A percentile compares a stretch with the other conserved stretches of the same genome.
Conservation (phyloP, 2,329 filamentous ascomycete genomes). For the Exophiala viscosa region DNA sequence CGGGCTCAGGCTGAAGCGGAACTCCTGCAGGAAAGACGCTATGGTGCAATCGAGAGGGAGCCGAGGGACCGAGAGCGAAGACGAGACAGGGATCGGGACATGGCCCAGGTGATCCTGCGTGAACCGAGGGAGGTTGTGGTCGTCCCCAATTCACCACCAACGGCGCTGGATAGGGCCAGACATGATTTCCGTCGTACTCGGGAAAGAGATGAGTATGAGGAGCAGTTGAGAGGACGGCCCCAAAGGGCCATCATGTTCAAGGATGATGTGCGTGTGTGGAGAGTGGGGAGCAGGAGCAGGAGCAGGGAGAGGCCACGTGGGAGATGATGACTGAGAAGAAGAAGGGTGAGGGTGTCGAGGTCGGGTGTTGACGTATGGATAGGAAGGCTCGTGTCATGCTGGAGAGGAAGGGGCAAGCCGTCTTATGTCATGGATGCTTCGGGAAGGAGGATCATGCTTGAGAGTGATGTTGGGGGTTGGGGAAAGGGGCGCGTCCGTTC, state of each 20-base stretch:
- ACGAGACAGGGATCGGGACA: background rate
- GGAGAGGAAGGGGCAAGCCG: no score
- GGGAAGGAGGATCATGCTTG: no score
- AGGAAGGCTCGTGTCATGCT: no score
- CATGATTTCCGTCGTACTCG: constrained; percentile 14
- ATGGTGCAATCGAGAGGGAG: constrained; percentile 10
- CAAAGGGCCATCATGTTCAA: constrained; percentile 18
- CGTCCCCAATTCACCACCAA: constrained; percentile 11
- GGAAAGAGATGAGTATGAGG: background rate
- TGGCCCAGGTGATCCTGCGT: background rate
- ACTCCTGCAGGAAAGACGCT: constrained; percentile 13
- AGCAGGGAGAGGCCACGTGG: no score
- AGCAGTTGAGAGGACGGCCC: constrained; percentile 11
- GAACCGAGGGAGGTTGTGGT: constrained; percentile 19
- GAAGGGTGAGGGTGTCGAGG: no score
- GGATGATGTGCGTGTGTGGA: background rate
- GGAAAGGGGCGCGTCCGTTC: no score
- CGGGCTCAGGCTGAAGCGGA: constrained; percentile 10
- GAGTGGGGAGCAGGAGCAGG: no score
- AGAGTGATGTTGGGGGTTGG: no score
- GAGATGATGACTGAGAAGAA: no score
- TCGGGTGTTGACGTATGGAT: no score
- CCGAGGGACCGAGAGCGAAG: constrained; percentile 6
- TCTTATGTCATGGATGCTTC: no score
- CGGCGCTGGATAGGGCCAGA: constrained; percentile 18